A percentile compares a stretch with the other conserved stretches of the same genome.
These are phyloP conservation scores for Insectozyma bohioensis DNA, from an alignment of 1,139 yeast species.

Conservation along the genomic window DNA sequence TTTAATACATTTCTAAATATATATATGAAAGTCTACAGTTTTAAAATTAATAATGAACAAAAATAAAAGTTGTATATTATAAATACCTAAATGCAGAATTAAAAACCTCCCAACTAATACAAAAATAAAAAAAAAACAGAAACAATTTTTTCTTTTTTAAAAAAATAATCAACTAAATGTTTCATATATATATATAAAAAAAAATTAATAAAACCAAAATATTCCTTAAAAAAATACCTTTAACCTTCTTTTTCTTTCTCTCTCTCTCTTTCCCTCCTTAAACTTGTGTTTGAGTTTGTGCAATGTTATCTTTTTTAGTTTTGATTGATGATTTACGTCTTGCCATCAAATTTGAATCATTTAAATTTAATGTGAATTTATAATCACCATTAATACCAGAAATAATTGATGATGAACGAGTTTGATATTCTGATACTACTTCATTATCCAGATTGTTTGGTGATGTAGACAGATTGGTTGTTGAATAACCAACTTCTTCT, in stretches of 20 bases:
- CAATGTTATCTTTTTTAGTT: background rate
- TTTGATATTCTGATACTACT: slow-evolving; percentile 28
- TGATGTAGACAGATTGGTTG: slow-evolving; percentile 11
- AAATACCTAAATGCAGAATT: no score
- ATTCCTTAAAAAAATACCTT: no score
- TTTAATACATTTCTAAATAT: no score
- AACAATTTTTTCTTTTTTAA: no score
- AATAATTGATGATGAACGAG: slow-evolving; percentile 45
- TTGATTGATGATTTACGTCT: slow-evolving; percentile 27
- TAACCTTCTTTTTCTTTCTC: background rate
- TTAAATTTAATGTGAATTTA: slow-evolving; percentile 44
- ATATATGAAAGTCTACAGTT: no score
- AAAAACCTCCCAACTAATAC: no score
- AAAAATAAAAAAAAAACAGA: no score
- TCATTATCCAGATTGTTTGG: slow-evolving; percentile 13
- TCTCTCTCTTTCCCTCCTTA: no score
- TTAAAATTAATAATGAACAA: no score
- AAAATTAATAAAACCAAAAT: no score
- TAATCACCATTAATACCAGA: slow-evolving; percentile 41
- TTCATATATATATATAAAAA: background rate
- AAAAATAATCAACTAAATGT: background rate
- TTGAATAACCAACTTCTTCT: slow-evolving; percentile 20
- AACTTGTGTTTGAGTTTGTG: no score
- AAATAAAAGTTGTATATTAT: no score
- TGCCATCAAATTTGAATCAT: slow-evolving; percentile 42